These are phyloP conservation scores for Golovinomyces cichoracearum DNA, from an alignment of 2,329 filamentous ascomycete genomes.

Conservation along the genomic window DNA sequence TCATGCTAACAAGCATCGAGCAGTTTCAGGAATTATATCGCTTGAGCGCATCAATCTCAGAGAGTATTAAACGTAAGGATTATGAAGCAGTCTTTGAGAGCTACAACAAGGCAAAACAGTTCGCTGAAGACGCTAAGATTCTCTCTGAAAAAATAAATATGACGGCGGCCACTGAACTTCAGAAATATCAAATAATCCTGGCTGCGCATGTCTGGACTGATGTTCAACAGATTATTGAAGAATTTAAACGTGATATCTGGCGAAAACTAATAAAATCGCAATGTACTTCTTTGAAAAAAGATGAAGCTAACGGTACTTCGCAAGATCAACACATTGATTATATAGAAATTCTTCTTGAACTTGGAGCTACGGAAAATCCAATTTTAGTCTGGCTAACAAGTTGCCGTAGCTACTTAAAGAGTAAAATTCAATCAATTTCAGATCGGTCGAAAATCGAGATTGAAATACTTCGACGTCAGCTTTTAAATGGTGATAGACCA, in stretches of 20 bases:
- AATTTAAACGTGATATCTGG: constrained; percentile 79
- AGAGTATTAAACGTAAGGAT: constrained; percentile 73
- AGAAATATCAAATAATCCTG: constrained; percentile 66
- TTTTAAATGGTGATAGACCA: constrained; percentile 51
- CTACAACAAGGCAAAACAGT: constrained; percentile 57
- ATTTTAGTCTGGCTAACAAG: constrained; percentile 91
- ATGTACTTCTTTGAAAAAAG: constrained; percentile 18
- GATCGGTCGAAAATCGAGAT: constrained; percentile 81
- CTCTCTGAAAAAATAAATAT: constrained; percentile 32
- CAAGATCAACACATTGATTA: constrained; percentile 79
- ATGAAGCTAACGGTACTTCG: constrained; percentile 14
- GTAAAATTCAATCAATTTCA: constrained; percentile 52
- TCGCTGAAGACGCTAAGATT: constrained; percentile 50
- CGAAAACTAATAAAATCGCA: constrained; percentile 48
- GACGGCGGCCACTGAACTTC: constrained; percentile 41
- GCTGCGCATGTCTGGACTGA: constrained; percentile 90
- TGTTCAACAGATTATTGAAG: constrained; percentile 61
- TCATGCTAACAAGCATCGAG: constrained; percentile 48
- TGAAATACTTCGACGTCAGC: constrained; percentile 59
- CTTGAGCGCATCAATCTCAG: constrained; percentile 47
- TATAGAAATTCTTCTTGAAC: constrained; percentile 66
- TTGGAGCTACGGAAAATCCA: constrained; percentile 85
- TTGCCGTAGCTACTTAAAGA: constrained; percentile 68
- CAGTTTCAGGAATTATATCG: constrained; percentile 62
- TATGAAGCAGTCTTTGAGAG: constrained; percentile 71